Percentiles rank a stretch among this genome's conserved stretches.
phyloP scores from a whole-genome alignment of 2,329 filamentous ascomycete species.

The Magnaporthales sp. region DNA sequence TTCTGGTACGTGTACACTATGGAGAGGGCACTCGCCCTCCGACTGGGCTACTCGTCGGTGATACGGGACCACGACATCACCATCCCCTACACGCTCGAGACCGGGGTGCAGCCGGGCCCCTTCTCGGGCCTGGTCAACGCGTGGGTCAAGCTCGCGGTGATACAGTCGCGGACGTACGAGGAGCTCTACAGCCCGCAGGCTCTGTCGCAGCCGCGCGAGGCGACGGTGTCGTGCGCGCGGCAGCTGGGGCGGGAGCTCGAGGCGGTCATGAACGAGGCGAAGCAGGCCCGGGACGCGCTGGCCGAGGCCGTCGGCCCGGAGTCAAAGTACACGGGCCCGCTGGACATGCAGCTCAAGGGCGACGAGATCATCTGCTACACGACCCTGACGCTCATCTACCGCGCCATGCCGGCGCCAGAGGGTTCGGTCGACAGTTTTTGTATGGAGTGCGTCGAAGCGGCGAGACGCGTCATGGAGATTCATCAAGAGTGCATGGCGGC shows the following conservation, averaged over 20 bases:
- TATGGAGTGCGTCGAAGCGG: background rate
- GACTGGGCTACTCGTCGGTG: slow-evolving; percentile 1
- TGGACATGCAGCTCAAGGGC: background rate
- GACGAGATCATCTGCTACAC: slow-evolving; percentile 3
- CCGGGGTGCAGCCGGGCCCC: background rate
- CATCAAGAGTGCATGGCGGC: background rate
- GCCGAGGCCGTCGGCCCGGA: slow-evolving; percentile 18
- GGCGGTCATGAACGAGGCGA: slow-evolving; percentile 82
- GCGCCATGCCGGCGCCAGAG: background rate
- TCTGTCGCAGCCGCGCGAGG: background rate
- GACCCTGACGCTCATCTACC: background rate
- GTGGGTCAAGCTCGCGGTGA: background rate
- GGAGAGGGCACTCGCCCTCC: background rate
- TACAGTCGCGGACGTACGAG: background rate
- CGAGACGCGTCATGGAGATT: background rate
- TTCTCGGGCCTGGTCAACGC: background rate
- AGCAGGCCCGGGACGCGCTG: slow-evolving; percentile 83
- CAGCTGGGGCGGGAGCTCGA: background rate
- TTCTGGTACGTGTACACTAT: slow-evolving; percentile 2
- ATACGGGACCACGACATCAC: background rate
- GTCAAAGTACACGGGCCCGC: background rate
- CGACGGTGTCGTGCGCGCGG: background rate
- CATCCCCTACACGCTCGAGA: background rate
- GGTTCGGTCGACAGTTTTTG: background rate
- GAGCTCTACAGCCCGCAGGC: background rate